These are phyloP conservation scores for Aspergillus carbonarius DNA, from an alignment of 2,329 filamentous ascomycete species.

Conservation along the genomic window DNA sequence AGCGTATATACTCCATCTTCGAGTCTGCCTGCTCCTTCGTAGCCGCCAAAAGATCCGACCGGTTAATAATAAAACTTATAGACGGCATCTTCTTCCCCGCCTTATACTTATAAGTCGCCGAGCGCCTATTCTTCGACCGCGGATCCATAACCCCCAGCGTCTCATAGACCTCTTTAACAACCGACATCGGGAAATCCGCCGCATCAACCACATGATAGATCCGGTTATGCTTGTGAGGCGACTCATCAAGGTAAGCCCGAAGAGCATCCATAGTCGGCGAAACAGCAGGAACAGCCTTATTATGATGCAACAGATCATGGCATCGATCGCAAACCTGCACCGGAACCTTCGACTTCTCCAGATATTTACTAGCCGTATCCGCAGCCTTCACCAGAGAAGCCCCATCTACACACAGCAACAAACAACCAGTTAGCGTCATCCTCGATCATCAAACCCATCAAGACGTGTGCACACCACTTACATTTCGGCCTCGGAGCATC, in stretches of 20 bases:
- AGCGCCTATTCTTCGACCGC: constrained; percentile 76
- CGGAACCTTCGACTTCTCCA: constrained; percentile 20
- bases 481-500: constrained; percentile 8
- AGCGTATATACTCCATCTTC: constrained; percentile 80
- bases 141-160: constrained; percentile 70
- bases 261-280: constrained; percentile 82
- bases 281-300: constrained; percentile 66
- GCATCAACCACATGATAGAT: constrained; percentile 95
- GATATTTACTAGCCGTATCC: constrained; percentile 19
- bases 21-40: constrained; percentile 79
- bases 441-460: background rate
- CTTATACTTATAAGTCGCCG: constrained; percentile 64
- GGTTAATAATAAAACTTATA: constrained; percentile 86
- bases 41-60: constrained; percentile 81
- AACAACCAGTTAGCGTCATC: background rate
- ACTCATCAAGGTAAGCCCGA: constrained; percentile 79
- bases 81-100: constrained; percentile 71
- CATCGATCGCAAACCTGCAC: constrained; percentile 74
- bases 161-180: constrained; percentile 73
- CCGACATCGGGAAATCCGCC: constrained; percentile 92
- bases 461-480: constrained; percentile 8
- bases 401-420: constrained; percentile 13
- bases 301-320: constrained; percentile 76
- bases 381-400: constrained; percentile 23
- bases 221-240: constrained; percentile 86